A percentile compares a stretch with the other conserved stretches of the same genome.
Conservation (phyloP, 192 early-diverging fungal genomes). For the Backusella sp. region DNA sequence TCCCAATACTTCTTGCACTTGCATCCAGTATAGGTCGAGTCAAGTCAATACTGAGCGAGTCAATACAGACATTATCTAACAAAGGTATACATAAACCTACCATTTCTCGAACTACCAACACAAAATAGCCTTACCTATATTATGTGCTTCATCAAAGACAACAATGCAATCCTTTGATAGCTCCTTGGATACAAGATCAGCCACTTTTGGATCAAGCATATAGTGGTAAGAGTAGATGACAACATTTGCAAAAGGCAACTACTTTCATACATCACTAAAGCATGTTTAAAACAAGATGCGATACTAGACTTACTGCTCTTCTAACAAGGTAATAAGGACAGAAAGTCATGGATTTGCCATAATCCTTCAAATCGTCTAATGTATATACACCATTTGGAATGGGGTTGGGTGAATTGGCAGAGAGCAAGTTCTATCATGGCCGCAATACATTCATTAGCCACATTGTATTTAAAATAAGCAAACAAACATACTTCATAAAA, state of each 20-base stretch:
- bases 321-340: slow-evolving; percentile 97
- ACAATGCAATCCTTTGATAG: slow-evolving; percentile 92
- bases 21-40: slow-evolving; percentile 88
- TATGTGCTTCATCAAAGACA: slow-evolving; percentile 99
- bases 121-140: slow-evolving; percentile 70
- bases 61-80: slow-evolving; percentile 97
- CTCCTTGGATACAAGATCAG: slow-evolving; percentile 95
- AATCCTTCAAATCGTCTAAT: slow-evolving; percentile 88
- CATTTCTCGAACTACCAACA: neutral
- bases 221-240: slow-evolving; percentile 99
- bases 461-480: neutral
- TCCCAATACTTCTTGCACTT: slow-evolving; percentile 75
- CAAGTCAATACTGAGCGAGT: slow-evolving; percentile 93
- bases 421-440: slow-evolving; percentile 61
- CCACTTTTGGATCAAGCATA: slow-evolving; percentile 99
- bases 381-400: slow-evolving; percentile 95
- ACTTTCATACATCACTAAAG: neutral
- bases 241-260: slow-evolving; percentile 90
- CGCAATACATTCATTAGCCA: slow-evolving; percentile 16
- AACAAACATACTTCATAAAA: slow-evolving; percentile 71
- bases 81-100: neutral
- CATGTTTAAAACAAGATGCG: neutral
- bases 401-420: slow-evolving; percentile 50
- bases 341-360: slow-evolving; percentile 65
- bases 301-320: slow-evolving; percentile 60